Conservation (phyloP, 2,329 filamentous ascomycete species). For the Sporothrix phasma region DNA sequence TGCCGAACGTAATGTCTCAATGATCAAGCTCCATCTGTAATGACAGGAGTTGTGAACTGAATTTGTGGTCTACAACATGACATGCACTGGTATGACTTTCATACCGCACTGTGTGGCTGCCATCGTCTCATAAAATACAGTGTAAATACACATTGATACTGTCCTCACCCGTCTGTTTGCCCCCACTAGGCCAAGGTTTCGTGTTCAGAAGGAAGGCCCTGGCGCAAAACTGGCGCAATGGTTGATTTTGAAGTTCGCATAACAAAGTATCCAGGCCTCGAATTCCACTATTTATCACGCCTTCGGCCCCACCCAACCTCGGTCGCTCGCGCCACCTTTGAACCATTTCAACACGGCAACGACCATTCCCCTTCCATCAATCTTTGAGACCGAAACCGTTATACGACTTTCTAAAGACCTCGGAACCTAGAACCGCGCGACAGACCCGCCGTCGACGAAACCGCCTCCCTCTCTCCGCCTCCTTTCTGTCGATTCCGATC, state of each 20-base stretch:
- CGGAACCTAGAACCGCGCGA: background rate
- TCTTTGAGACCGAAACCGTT: too few relatives aligned
- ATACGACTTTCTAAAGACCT: background rate
- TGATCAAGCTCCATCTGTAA: too few relatives aligned
- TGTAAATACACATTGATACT: background rate
- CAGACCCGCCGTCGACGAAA: background rate
- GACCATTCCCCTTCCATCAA: background rate
- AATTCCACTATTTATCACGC: slow-evolving; percentile 1
- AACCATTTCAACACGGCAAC: background rate
- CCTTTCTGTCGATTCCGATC: background rate
- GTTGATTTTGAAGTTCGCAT: background rate
- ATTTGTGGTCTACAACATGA: background rate
- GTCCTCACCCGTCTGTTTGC: background rate
- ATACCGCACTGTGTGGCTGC: background rate
- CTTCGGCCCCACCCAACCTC: slow-evolving; percentile 7
- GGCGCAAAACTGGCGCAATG: background rate
- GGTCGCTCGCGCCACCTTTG: slow-evolving; percentile 7
- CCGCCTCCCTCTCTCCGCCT: background rate
- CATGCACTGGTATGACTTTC: background rate
- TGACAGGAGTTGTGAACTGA: background rate
- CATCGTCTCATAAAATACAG: background rate
- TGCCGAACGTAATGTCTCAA: too few relatives aligned
- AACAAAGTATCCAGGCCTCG: background rate
- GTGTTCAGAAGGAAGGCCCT: background rate
- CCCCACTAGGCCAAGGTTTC: background rate